Conservation (phyloP, 148 eudicot genomes). For the Agrostemma githago region DNA sequence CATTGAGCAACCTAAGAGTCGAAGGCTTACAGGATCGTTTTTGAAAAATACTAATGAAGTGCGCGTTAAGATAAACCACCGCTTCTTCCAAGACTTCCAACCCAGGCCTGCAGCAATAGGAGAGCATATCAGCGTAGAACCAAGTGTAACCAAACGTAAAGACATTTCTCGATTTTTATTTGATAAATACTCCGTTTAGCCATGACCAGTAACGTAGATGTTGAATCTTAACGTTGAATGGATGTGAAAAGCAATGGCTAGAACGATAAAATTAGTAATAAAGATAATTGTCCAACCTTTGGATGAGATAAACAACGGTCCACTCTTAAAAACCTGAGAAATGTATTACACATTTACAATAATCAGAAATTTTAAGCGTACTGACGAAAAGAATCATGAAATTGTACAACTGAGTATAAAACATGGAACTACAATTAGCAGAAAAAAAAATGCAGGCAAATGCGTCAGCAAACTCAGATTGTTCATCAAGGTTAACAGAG, state of each 20-base stretch:
- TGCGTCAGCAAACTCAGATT: not conserved
- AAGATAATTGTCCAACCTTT: conserved; percentile 56
- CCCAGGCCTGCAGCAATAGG: conserved; percentile 75
- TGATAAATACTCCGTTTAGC: not conserved
- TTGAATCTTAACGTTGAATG: conserved; percentile 5
- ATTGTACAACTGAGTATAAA: conserved; percentile 12
- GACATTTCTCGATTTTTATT: not conserved
- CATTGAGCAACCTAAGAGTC: conserved; percentile 3
- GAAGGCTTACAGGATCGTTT: conserved; percentile 83
- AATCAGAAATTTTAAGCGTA: conserved; percentile 13
- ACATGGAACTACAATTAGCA: not conserved
- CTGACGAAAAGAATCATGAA: not conserved
- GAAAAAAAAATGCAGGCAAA: not conserved
- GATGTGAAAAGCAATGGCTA: not conserved
- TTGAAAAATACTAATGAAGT: conserved; percentile 95
- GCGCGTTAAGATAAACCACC: conserved; percentile 97
- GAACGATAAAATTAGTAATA: not conserved
- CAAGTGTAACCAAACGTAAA: not conserved
- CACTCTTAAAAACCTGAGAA: conserved; percentile 89
- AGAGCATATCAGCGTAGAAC: not conserved
- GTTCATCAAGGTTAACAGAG: too few relatives aligned
- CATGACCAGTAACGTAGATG: not conserved
- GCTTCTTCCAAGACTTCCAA: conserved; percentile 99
- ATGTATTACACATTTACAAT: conserved; percentile 1
- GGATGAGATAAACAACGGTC: conserved; percentile 93